Base-by-base conservation (phyloP, 2,329 filamentous ascomycete species). In the Aspergillus piperis region DNA sequence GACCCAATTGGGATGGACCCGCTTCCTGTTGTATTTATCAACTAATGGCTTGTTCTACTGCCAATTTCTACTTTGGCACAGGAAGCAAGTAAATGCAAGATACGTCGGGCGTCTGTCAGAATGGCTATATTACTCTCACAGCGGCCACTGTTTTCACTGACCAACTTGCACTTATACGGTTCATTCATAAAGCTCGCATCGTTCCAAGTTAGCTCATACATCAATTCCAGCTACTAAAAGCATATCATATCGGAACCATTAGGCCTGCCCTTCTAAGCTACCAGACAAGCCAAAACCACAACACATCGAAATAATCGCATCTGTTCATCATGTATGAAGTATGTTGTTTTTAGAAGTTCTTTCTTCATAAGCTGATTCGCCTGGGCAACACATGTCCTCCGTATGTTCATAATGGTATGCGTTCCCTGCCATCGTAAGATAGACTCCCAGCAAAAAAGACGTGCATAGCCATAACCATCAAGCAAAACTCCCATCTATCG, bases 401-500 rank as follows among this genome's bases (percentile, higher is more conserved):
- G 36, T 48, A 58, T 53, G 52, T 57, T 51, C 60, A 56, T 61
- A 27, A 42, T 41, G 8, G 15, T 39, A 52, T 52, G 44, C 23
- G 44, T 27, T 50, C 36, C 58, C 58, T 53, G 58, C 56, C 49
- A 51, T 47, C n/a, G 32, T 21, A 53, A 63, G 44, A 19, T 30
- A 21, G 39, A 32, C 25, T 42, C 44, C 39, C 53, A 47, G 53
- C 53, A 55, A 44, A 19, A 32, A 25, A 32, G 25, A 42, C 48
- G 36, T 27, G 52, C 30, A 60, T n/a, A 48, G 51, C 48, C 42
- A 44, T 11, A 53, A 36, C 53, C 41, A 38, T 41, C 27, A 52
- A n/a, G 17, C 17, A 23, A 50, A 11, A 30, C 41, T 39, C 38
- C 42, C 66, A 54, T 72, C 73, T 78, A 85, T 73, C 84, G 81